Evolutionary conservation across 306 rosid species (phyloP).

Genomic region (Gleditsia sinensis): DNA sequence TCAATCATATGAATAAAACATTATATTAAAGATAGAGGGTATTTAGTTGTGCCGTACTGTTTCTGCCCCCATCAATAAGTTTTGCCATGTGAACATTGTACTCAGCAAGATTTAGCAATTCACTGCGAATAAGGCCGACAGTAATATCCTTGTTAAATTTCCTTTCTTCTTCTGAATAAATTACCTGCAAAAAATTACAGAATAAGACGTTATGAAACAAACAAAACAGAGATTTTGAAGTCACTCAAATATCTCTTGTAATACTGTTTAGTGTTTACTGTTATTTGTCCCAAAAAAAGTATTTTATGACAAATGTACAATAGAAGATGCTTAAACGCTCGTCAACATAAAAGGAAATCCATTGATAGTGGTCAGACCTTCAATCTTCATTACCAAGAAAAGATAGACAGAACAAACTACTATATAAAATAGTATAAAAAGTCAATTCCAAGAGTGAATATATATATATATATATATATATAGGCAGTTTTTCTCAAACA

Average conservation of each 20-base stretch:
- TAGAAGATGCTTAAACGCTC: constrained; percentile 16
- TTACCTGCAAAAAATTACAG: constrained; percentile 59
- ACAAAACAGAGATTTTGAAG: not conserved
- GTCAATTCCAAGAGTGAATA: not conserved
- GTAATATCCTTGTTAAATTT: constrained; percentile 91
- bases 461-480: no score
- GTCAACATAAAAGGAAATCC: constrained; percentile 8
- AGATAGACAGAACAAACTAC: not conserved
- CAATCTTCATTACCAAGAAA: constrained; percentile 6
- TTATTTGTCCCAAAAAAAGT: no score
- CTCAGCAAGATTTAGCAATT: constrained; percentile 90
- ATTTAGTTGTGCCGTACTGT: constrained; percentile 62
- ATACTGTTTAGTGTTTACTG: not conserved
- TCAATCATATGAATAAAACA: constrained; percentile 27
- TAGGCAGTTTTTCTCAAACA: not conserved
- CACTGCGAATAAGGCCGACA: constrained; percentile 82
- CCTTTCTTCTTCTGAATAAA: constrained; percentile 95
- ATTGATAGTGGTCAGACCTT: not conserved
- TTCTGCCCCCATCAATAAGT: constrained; percentile 96
- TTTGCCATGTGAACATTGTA: constrained; percentile 98
- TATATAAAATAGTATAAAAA: not conserved
- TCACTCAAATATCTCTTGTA: not conserved
- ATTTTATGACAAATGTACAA: not conserved
- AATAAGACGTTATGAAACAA: not conserved
- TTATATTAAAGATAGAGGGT: not conserved